Evolutionary conservation across 2,329 filamentous ascomycete species (phyloP), one percentile per base, ranked within the genome.

Genomic region (Aspergillus clavatus): DNA sequence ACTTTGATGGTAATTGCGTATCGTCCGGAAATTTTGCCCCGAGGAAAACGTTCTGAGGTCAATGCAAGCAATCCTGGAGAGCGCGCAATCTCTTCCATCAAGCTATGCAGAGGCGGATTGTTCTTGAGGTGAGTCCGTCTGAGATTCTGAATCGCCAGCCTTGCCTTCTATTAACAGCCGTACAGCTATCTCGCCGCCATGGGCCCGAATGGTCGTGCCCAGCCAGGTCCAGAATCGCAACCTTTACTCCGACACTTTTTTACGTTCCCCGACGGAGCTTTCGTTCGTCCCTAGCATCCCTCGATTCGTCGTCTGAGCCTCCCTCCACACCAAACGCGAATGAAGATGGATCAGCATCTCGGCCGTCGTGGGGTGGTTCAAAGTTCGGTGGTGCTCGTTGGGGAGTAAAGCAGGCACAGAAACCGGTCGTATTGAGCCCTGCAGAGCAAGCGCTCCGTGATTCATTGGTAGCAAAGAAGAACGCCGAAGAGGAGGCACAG

Each of bases 121-220:
- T 61, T 35, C 54, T 57, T 48, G 60, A 62, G 58, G 66, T 69
- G 42, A 50, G 55, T 43, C 7, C 38, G n/a, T 22, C 6, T 14
- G 12, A 5, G 1, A 7, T 31, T 10, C 16, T 27, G 7, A n/a
- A 12, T 18, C 7, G 22, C 10, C 27, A 29, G 47, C 43, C 26
- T 35, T 29, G 16, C 33, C 37, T 10, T 28, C 41, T 27, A 24
- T 40, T 16, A 11, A 33, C 26, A 19, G 14, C 14, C 19, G 36
- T 27, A 21, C 49, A 69, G 68, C 53, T 71, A 41, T 61, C 66
- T 43, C 66, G 65, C 50, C 61, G 61, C 54, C 61, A 65, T 47
- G 60, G 62, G 50, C 51, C 69, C 57, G 68, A 70, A 54, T 59
- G 68, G 56, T 62, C 64, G 42, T 65, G 63, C 55, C 58, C 64